phyloP scores from a whole-genome alignment of 208 protist genomes.

The Vickermania ingenoplastis region DNA sequence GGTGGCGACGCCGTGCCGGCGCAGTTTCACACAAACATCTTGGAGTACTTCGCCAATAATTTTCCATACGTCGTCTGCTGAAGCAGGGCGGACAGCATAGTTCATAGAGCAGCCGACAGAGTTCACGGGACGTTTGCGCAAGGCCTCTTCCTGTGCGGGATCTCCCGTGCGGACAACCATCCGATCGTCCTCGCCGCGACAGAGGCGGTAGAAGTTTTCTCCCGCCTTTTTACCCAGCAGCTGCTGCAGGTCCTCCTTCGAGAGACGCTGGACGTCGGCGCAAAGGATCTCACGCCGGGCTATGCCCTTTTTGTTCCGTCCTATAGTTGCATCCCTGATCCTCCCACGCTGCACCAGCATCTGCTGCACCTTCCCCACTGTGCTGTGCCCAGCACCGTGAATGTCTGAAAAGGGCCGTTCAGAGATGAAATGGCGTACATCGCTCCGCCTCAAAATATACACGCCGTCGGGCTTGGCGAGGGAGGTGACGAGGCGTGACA shows the following conservation, averaged over 20 bases:
- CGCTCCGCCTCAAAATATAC: conserved; percentile 23
- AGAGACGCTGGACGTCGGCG: conserved; percentile 49
- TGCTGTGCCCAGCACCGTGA: conserved; percentile 60
- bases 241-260: conserved; percentile 33
- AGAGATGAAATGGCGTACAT: conserved; percentile 30
- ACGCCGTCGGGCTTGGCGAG: conserved; percentile 72
- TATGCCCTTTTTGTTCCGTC: not conserved
- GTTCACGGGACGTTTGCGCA: conserved; percentile 44
- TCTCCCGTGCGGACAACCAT: conserved; percentile 74
- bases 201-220: conserved; percentile 56
- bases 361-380: conserved; percentile 40
- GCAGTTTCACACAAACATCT: conserved; percentile 65
- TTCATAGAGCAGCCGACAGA: conserved; percentile 83
- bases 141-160: conserved; percentile 35
- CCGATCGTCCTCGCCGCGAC: conserved; percentile 58
- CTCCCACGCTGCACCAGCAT: conserved; percentile 19
- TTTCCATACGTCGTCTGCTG: conserved; percentile 49
- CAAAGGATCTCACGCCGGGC: conserved; percentile 28
- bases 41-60: conserved; percentile 56
- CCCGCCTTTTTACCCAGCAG: conserved; percentile 55
- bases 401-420: conserved; percentile 44
- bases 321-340: not conserved
- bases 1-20: conserved; percentile 21
- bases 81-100: conserved; percentile 68
- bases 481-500: conserved; percentile 62